Base-by-base conservation (phyloP, 306 rosid species). In the Castanea mollissima region DNA sequence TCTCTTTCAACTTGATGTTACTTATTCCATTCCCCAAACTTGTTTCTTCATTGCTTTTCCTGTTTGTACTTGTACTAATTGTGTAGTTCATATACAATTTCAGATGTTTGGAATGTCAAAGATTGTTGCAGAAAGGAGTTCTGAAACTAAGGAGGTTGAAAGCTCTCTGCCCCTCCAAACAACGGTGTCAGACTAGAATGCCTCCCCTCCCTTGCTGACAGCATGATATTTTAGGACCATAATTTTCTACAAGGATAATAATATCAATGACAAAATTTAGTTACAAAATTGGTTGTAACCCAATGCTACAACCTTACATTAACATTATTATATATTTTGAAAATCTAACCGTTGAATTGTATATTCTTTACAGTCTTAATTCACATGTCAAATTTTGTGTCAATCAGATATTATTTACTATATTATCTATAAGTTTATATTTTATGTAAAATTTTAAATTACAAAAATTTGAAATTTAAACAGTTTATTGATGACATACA, bases 31-130 rank as follows among this genome's bases (percentile, higher is more conserved):
- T 18, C 51, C 46, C 18, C 25, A 68, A 76, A 52, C 41, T 76
- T 70, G 31, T 52, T 27, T 16, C 56, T 11, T 49, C 51, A 49
- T 67, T 25, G 12, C 44, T 14, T 68, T 7, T 29, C 15, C 3
- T 16, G 31, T 68, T 75, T 18, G 63, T 19, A 55, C 62, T 19
- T 71, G 57, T 55, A 44, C 75, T 78, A 75, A 11, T 52, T 38
- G 15, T 11, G 13, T 67, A 67, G 55, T 57, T 83, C 55, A 60
- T 46, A 54, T 75, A 78, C 55, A 14, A 74, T 86, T 82, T 74
- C 93, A 95, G 99, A 91, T 92, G 97, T 92, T 95, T 83, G 81
- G 91, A 62, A 82, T 95, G 88, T 95, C 98, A 57, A 92, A 95
- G 91, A 83, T 75, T 71, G 97, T 91, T 78, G 83, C 96, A 25